Percentiles rank a stretch among this genome's conserved stretches.
phyloP scores from a whole-genome alignment of 2,329 filamentous ascomycete genomes.

The Fusarium drepaniforme region DNA sequence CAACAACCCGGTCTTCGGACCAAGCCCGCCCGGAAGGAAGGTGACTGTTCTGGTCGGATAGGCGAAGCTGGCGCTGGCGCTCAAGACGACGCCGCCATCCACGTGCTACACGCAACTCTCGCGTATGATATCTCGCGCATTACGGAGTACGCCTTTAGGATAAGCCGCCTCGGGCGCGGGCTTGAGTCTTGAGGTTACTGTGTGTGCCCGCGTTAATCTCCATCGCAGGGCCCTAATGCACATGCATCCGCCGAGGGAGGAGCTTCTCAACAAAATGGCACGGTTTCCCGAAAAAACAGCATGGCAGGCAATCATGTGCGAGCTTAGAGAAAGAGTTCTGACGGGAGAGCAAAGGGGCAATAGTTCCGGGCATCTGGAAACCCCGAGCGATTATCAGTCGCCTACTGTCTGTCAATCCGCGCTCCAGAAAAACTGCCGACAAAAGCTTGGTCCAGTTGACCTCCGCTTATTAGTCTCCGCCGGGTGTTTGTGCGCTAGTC shows the following conservation, averaged over 20 bases:
- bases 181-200: conserved; percentile 5
- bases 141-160: conserved; percentile 2
- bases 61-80: conserved; percentile 8
- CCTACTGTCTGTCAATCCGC: conserved; percentile 4
- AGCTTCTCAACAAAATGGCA: background rate
- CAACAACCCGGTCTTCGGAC: conserved; percentile 34
- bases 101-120: conserved; percentile 15
- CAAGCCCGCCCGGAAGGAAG: conserved; percentile 7
- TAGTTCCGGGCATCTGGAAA: conserved; percentile 12
- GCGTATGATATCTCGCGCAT: conserved; percentile 22
- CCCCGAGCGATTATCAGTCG: background rate
- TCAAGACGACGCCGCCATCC: conserved; percentile 4
- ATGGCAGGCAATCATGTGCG: background rate
- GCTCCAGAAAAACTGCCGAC: conserved; percentile 30
- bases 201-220: conserved; percentile 11
- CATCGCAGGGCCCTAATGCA: conserved; percentile 5
- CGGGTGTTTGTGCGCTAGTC: conserved; percentile 38
- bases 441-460: conserved; percentile 26
- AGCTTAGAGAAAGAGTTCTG: background rate
- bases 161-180: conserved; percentile 24
- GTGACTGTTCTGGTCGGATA: background rate
- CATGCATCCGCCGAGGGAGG: background rate
- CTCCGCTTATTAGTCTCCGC: conserved; percentile 23
- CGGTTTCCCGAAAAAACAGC: background rate
- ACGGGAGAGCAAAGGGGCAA: background rate